Conservation (phyloP, 2,329 filamentous ascomycete species). For the Pyricularia sp. region DNA sequence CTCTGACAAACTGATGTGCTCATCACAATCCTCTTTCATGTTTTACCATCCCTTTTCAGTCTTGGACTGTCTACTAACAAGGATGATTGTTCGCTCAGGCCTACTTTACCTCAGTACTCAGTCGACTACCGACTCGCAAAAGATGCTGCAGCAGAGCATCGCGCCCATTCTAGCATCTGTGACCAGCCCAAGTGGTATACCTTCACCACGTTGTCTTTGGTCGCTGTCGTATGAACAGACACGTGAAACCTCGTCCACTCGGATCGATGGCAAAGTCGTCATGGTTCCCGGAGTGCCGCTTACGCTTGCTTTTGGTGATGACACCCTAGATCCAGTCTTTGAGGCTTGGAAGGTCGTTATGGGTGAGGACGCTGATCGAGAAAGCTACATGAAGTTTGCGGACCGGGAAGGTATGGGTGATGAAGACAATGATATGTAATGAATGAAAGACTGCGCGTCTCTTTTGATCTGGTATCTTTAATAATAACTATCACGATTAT, state of each 20-base stretch:
- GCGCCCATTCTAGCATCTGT: slow-evolving; percentile 24
- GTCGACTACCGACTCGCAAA: slow-evolving; percentile 20
- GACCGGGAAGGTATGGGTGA: slow-evolving; percentile 56
- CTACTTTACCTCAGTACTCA: slow-evolving; percentile 31
- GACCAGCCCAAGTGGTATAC: slow-evolving; percentile 8
- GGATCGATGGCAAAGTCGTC: slow-evolving; percentile 34
- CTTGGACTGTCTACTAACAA: slow-evolving; percentile 16
- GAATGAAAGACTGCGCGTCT: slow-evolving; percentile 12
- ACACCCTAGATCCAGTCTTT: slow-evolving; percentile 55
- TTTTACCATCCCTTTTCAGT: slow-evolving; percentile 7
- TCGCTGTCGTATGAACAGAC: slow-evolving; percentile 47
- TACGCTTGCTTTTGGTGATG: slow-evolving; percentile 68
- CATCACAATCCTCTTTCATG: slow-evolving; percentile 17
- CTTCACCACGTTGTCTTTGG: slow-evolving; percentile 30
- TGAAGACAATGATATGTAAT: slow-evolving; percentile 46
- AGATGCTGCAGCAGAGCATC: slow-evolving; percentile 30
- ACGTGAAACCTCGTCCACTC: slow-evolving; percentile 16
- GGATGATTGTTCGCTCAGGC: slow-evolving; percentile 12
- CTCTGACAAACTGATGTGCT: slow-evolving; percentile 79
- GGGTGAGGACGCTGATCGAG: slow-evolving; percentile 33
- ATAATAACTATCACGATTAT: not conserved
- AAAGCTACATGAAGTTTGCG: slow-evolving; percentile 66
- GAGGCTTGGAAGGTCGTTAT: slow-evolving; percentile 60
- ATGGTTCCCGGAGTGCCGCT: slow-evolving; percentile 49
- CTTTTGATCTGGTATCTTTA: not conserved